Evolutionary conservation across 2,329 filamentous ascomycete genomes (phyloP).

Genomic region (Atkinsonella hypoxylon): DNA sequence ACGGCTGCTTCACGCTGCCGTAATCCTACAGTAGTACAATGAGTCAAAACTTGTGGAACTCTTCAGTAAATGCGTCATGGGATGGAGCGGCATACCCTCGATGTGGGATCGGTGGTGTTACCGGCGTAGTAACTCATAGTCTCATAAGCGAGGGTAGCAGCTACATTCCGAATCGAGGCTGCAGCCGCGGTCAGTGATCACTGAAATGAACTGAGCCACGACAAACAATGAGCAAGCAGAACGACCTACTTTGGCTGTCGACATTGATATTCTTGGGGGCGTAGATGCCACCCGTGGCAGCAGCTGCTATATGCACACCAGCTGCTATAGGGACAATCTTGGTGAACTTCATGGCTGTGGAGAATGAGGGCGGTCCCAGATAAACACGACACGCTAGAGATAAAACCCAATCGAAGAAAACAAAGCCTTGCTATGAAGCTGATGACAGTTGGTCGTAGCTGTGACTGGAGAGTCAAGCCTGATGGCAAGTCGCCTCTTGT

Average conservation of each 20-base stretch:
- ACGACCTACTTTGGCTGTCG: slow-evolving; percentile 19
- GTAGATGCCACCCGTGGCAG: slow-evolving; percentile 15
- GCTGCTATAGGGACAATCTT: slow-evolving; percentile 14
- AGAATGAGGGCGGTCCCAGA: too few species aligned
- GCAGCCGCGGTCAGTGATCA: not conserved
- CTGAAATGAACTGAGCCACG: too few species aligned
- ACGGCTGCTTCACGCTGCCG: slow-evolving; percentile 51
- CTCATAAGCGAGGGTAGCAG: slow-evolving; percentile 47
- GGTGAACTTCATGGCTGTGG: slow-evolving; percentile 14
- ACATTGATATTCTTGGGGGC: slow-evolving; percentile 29
- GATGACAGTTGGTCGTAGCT: not conserved
- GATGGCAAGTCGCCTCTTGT: not conserved
- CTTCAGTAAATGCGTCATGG: not conserved
- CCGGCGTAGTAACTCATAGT: slow-evolving; percentile 55
- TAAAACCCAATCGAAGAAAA: not conserved
- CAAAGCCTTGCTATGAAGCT: not conserved
- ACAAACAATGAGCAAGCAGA: not conserved
- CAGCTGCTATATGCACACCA: slow-evolving; percentile 13
- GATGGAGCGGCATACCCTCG: slow-evolving; percentile 22
- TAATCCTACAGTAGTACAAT: slow-evolving; percentile 28
- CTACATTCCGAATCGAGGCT: slow-evolving; percentile 52
- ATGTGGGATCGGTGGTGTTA: slow-evolving; percentile 38
- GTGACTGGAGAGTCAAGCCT: too few species aligned
- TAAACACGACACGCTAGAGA: not conserved
- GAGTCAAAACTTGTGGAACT: not conserved